Base-by-base conservation (phyloP, 2,329 filamentous ascomycete genomes). In the Nothophaeocryptopus gaeumannii region DNA sequence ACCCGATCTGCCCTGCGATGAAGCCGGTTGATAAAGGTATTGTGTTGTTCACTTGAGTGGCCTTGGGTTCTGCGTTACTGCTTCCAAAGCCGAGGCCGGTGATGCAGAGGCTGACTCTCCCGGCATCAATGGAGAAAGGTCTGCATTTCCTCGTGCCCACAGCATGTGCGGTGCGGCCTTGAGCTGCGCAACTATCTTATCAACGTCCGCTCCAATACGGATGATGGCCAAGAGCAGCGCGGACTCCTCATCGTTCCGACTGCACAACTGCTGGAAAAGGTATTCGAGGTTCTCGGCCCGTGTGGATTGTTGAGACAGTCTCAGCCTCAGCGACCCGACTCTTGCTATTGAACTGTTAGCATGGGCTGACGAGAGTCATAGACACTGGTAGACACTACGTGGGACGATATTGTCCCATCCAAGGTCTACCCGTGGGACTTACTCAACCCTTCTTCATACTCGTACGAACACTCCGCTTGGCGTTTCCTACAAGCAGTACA, bases 371-470 rank as follows among this genome's bases (percentile, higher is more conserved):
- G 7, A 26, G 20, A 26, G 4, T 26, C 20, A 26, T 26, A 26
- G 20, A 26, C 20, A 3, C 3, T 26, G 20, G 20, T 26, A 26
- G 20, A 26, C 20, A 26, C 20, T 26, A 26, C 20, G 20, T 26
- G 20, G 20, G 20, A 26, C 20, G 7, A 4, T 26, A 7, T 26
- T 26, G 4, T 3, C 20, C 20, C 20, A 26, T 26, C 7, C 4
- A 26, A 26, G 20, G 20, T 26, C 20, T 7, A 7, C 20, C 20
- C 20, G 20, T 26, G 7, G 20, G 20, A 26, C 20, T 26, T 26
- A 26, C 20, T 57, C 16, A 56, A 15, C 10, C 56, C 56, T 46
- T 57, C 54, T 34, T 59, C 54, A 29, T 55, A 52, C 40, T 59
- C 56, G 39, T 59, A 59, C 33, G 52, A 13, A 40, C 56, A 59